Evolutionary conservation across 2,329 filamentous ascomycete species (phyloP).

Genomic region (Botrytis tulipae): DNA sequence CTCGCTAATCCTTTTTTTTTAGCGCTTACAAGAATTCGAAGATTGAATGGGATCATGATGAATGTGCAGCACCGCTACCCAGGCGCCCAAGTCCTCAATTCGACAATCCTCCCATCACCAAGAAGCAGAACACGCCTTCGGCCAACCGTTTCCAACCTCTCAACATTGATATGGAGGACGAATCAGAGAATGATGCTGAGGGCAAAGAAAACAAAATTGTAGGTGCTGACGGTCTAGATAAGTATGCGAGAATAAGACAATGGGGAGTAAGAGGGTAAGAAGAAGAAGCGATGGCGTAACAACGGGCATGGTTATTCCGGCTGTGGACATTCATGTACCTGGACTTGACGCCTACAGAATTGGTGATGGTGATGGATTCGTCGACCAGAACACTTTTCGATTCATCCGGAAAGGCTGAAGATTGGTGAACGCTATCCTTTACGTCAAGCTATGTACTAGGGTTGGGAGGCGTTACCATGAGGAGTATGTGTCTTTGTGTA

Average conservation of each 20-base stretch:
- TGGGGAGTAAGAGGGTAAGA: not conserved
- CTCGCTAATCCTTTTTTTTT: conserved; percentile 36
- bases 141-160: conserved; percentile 64
- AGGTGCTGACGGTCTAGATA: not conserved
- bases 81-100: conserved; percentile 35
- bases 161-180: conserved; percentile 47
- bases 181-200: conserved; percentile 21
- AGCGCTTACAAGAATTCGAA: conserved; percentile 66
- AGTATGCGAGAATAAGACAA: not conserved
- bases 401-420: not conserved
- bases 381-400: not conserved
- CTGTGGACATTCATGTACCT: not conserved
- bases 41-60: conserved; percentile 70
- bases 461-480: not conserved
- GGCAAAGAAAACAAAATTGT: not conserved
- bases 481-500: conserved; percentile 17
- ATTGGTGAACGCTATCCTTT: not conserved
- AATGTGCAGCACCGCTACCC: conserved; percentile 54
- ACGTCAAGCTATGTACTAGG: not conserved
- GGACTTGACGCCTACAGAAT: not conserved
- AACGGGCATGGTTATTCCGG: conserved; percentile 17
- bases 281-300: not conserved
- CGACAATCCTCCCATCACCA: conserved; percentile 38
- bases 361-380: not conserved
- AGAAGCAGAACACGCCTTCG: conserved; percentile 40